A percentile compares a stretch with the other conserved stretches of the same genome.
Evolutionary conservation across 495 filamentous ascomycete species (phyloP).

Genomic region (Ramalina intermedia): DNA sequence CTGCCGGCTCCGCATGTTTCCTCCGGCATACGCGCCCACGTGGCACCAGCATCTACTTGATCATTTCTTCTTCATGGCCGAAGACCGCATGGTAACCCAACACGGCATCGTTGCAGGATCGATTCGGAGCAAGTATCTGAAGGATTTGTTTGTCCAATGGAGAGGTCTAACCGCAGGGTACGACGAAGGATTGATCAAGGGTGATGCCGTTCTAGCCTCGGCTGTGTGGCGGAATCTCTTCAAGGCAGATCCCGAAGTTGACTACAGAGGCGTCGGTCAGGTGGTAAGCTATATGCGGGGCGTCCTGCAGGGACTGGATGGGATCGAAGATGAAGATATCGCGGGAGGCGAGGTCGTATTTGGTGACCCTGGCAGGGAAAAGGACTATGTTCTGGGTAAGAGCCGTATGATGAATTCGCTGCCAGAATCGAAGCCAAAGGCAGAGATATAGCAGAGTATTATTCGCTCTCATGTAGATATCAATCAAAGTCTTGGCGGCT

Average conservation of each 20-base stretch:
- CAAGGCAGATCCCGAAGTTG: conserved; percentile 50
- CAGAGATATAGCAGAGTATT: not conserved
- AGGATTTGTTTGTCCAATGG: conserved; percentile 87
- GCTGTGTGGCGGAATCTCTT: conserved; percentile 92
- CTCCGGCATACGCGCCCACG: conserved; percentile 38
- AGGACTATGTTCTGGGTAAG: conserved; percentile 7
- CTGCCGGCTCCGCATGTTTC: conserved; percentile 69
- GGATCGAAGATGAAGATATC: conserved; percentile 43
- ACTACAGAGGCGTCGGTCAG: conserved; percentile 53
- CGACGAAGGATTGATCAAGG: conserved; percentile 72
- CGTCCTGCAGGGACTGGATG: conserved; percentile 46
- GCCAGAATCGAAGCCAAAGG: conserved; percentile 8
- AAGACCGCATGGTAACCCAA: conserved; percentile 64
- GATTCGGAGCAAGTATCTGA: conserved; percentile 71
- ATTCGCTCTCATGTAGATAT: not conserved
- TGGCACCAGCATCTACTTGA: conserved; percentile 73
- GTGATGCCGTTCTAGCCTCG: conserved; percentile 70
- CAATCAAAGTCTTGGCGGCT: not conserved
- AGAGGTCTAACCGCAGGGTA: conserved; percentile 69
- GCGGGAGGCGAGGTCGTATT: conserved; percentile 22
- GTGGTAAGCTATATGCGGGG: conserved; percentile 70
- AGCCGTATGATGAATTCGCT: conserved; percentile 18
- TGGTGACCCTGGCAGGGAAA: conserved; percentile 14
- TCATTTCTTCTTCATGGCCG: conserved; percentile 85
- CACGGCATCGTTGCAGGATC: conserved; percentile 52